Percentiles rank a stretch among this genome's conserved stretches.
Conservation (phyloP, 2,329 filamentous ascomycete genomes). For the Rutstroemia sydowiana region DNA sequence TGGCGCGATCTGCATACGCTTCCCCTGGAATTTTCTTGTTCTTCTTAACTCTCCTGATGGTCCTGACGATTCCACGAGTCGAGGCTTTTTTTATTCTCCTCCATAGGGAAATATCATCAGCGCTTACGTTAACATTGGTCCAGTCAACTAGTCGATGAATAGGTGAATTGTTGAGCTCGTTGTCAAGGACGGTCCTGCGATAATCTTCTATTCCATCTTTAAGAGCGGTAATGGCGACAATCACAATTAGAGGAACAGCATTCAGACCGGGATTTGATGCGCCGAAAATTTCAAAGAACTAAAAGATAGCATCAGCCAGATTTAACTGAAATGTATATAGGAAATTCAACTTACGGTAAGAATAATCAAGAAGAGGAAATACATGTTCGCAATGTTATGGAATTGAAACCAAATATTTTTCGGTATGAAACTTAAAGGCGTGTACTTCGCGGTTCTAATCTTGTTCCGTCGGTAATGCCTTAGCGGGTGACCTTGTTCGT, state of each 20-base stretch:
- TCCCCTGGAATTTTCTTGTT: conserved; percentile 36
- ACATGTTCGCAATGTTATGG: conserved; percentile 96
- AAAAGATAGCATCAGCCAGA: conserved; percentile 21
- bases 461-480: conserved; percentile 81
- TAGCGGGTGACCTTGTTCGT: conserved; percentile 71
- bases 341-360: conserved; percentile 63
- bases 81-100: conserved; percentile 84
- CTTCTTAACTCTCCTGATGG: conserved; percentile 43
- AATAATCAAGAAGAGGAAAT: conserved; percentile 95
- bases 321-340: conserved; percentile 14
- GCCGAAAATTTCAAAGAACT: conserved; percentile 97
- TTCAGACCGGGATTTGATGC: conserved; percentile 84
- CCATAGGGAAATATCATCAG: conserved; percentile 81
- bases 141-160: conserved; percentile 84
- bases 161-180: conserved; percentile 89
- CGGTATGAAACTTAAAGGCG: conserved; percentile 85
- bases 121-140: conserved; percentile 87
- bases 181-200: conserved; percentile 83
- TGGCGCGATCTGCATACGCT: conserved; percentile 16
- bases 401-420: conserved; percentile 98
- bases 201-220: conserved; percentile 97
- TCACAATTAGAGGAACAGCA: conserved; percentile 86
- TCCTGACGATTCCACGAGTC: conserved; percentile 29
- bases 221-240: conserved; percentile 77
- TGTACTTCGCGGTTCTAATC: conserved; percentile 97